phyloP scores from a whole-genome alignment of 352 stramenopile genomes.

The Phytopythium helicoides region DNA sequence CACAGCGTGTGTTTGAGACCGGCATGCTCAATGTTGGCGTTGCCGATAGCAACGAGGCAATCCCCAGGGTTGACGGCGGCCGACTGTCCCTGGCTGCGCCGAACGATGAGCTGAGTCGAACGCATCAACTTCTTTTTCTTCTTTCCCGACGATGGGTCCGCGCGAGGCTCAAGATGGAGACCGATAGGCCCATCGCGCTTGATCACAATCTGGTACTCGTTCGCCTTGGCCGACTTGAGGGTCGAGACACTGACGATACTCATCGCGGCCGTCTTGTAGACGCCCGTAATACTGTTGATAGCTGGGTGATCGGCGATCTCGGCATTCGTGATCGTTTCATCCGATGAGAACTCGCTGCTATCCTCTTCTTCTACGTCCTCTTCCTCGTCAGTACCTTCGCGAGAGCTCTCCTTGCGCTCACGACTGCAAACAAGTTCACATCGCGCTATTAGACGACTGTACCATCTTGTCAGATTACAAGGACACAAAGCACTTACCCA shows the following conservation, averaged over 20 bases:
- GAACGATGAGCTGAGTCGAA: slow-evolving; percentile 72
- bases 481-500: slow-evolving; percentile 40
- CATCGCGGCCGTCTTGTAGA: slow-evolving; percentile 82
- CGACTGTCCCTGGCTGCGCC: slow-evolving; percentile 63
- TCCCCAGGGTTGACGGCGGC: slow-evolving; percentile 80
- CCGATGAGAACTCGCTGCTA: slow-evolving; percentile 47
- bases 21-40: slow-evolving; percentile 80
- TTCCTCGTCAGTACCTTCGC: slow-evolving; percentile 41
- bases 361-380: slow-evolving; percentile 37
- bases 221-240: slow-evolving; percentile 64
- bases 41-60: slow-evolving; percentile 78
- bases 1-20: slow-evolving; percentile 85
- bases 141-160: slow-evolving; percentile 17
- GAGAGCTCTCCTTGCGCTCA: slow-evolving; percentile 32
- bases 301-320: slow-evolving; percentile 68
- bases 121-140: slow-evolving; percentile 34
- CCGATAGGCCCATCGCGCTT: slow-evolving; percentile 52
- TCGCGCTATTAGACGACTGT: background rate
- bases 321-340: slow-evolving; percentile 69
- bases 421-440: slow-evolving; percentile 22
- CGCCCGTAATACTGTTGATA: slow-evolving; percentile 76
- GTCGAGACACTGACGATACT: slow-evolving; percentile 78
- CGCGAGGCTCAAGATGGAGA: slow-evolving; percentile 50
- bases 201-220: slow-evolving; percentile 83
- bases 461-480: too few species aligned